phyloP scores from a whole-genome alignment of 768 basidiomycete genomes.

The Hortiboletus campestris region DNA sequence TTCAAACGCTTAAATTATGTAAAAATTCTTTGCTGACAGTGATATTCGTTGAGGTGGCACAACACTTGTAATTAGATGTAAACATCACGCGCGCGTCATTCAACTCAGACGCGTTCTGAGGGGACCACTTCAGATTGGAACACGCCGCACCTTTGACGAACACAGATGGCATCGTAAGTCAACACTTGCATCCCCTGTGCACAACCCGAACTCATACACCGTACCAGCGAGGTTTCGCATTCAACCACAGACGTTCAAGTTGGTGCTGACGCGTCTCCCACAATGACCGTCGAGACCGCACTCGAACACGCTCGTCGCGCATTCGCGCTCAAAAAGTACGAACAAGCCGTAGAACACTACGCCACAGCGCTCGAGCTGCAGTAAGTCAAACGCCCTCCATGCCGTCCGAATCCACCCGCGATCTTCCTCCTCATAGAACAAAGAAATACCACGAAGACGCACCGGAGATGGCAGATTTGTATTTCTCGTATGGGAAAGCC shows the following conservation, averaged over 20 bases:
- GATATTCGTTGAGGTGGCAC: neutral
- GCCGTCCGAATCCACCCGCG: neutral
- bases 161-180: slow-evolving; percentile 28
- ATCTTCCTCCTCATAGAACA: slow-evolving; percentile 47
- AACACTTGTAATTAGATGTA: slow-evolving; percentile 9
- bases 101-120: slow-evolving; percentile 1
- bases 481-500: slow-evolving; percentile 91
- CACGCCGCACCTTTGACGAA: neutral
- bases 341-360: slow-evolving; percentile 82
- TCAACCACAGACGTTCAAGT: neutral
- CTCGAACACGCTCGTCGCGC: slow-evolving; percentile 85
- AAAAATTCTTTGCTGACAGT: neutral
- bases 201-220: neutral
- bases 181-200: neutral
- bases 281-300: slow-evolving; percentile 47
- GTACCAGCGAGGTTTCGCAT: slow-evolving; percentile 13
- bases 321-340: slow-evolving; percentile 82
- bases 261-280: slow-evolving; percentile 27
- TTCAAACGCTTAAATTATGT: too few species aligned
- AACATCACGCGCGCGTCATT: slow-evolving; percentile 21
- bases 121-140: neutral
- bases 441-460: slow-evolving; percentile 74
- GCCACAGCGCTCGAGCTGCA: slow-evolving; percentile 79
- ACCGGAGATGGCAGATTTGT: slow-evolving; percentile 81
- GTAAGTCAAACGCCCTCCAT: slow-evolving; percentile 47